Percentiles rank a stretch among this genome's conserved stretches.
Evolutionary conservation across 1,139 yeast species (phyloP).

Genomic region (Magnusiomyces suaveolens): DNA sequence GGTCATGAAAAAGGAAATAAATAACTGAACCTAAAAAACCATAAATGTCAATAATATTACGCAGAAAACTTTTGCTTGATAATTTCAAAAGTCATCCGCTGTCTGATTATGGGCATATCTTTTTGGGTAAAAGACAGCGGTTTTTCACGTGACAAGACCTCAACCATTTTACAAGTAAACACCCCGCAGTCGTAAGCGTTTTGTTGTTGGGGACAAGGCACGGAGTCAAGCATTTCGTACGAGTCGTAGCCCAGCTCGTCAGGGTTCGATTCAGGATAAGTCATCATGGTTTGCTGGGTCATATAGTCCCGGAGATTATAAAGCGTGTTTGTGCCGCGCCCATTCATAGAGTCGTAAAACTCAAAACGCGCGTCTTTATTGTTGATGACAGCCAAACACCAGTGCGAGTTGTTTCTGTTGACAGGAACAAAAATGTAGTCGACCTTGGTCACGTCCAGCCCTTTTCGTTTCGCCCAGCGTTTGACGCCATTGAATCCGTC

Average conservation of each 20-base stretch:
- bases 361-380: constrained; percentile 47
- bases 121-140: constrained; percentile 47
- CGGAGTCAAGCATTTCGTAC: constrained; percentile 20
- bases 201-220: constrained; percentile 67
- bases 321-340: constrained; percentile 47
- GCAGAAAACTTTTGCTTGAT: constrained; percentile 15
- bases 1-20: too few relatives aligned
- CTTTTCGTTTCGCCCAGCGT: constrained; percentile 83
- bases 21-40: too few relatives aligned
- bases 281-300: constrained; percentile 28
- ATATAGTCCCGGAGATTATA: constrained; percentile 42
- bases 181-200: constrained; percentile 97
- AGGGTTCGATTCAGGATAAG: constrained; percentile 34
- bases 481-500: constrained; percentile 73
- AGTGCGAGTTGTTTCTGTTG: constrained; percentile 72
- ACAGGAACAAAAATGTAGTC: constrained; percentile 73
- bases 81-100: constrained; percentile 56
- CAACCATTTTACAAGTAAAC: constrained; percentile 73
- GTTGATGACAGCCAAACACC: constrained; percentile 84
- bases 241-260: constrained; percentile 20
- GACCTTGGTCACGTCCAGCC: constrained; percentile 54
- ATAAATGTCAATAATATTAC: neutral
- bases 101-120: constrained; percentile 65
- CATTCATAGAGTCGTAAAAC: constrained; percentile 70
- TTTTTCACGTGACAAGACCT: constrained; percentile 42